These are phyloP conservation scores for Sphagnum magellanicum DNA, from an alignment of 228 moss, liverwort and hornwort species.

Conservation along the genomic window DNA sequence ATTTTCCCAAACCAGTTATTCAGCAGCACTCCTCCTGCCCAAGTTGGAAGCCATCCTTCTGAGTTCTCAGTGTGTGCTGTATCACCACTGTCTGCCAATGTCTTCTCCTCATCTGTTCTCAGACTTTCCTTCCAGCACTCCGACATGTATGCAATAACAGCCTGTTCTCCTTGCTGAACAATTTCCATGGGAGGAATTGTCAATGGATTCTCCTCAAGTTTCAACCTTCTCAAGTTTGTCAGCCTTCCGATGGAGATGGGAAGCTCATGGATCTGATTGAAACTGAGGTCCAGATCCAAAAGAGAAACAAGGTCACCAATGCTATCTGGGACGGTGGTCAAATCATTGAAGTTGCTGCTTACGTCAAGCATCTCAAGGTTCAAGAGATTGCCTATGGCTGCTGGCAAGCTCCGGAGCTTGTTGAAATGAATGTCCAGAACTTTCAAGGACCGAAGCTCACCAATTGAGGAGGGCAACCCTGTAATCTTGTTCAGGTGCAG, in stretches of 20 bases:
- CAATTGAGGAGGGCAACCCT: conserved; percentile 73
- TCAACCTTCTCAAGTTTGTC: conserved; percentile 61
- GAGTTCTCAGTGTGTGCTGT: conserved; percentile 17
- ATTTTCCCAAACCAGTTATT: conserved; percentile 60
- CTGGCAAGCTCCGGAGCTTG: conserved; percentile 71
- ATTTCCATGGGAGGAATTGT: conserved; percentile 66
- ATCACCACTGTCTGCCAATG: conserved; percentile 19
- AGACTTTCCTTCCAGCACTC: conserved; percentile 55
- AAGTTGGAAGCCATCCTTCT: conserved; percentile 67
- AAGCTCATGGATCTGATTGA: conserved; percentile 86
- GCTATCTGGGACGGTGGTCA: conserved; percentile 58
- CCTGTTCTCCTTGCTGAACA: conserved; percentile 53
- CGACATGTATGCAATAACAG: conserved; percentile 62
- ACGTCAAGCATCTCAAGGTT: conserved; percentile 67
- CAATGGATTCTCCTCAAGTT: conserved; percentile 83
- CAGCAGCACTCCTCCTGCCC: conserved; percentile 54
- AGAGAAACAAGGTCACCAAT: conserved; percentile 78
- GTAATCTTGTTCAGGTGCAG: conserved; percentile 82
- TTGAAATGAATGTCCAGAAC: conserved; percentile 83
- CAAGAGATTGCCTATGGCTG: conserved; percentile 63
- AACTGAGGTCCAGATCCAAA: conserved; percentile 63
- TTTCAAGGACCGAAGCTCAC: conserved; percentile 75
- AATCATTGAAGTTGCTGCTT: conserved; percentile 92
- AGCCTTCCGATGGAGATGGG: conserved; percentile 80
- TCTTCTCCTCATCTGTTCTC: conserved; percentile 45